Conservation (phyloP, 1,139 yeast species). For the Yamadazyma atlantica region DNA sequence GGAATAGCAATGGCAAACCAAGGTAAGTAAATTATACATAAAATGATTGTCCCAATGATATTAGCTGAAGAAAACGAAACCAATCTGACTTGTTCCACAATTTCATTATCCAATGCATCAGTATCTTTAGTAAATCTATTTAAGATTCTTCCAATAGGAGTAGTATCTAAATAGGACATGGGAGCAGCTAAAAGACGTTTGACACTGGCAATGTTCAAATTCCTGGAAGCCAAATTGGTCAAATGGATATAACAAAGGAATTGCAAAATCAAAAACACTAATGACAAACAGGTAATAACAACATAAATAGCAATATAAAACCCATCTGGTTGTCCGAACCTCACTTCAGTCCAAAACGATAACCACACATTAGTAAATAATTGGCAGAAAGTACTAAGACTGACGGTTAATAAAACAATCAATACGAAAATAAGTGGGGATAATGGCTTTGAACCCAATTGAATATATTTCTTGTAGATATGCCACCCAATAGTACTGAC, state of each 20-base stretch:
- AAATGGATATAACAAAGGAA: slow-evolving; percentile 50
- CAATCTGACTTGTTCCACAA: slow-evolving; percentile 58
- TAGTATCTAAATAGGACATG: slow-evolving; percentile 57
- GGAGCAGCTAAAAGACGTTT: slow-evolving; percentile 36
- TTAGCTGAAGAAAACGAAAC: slow-evolving; percentile 50
- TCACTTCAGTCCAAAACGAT: slow-evolving; percentile 73
- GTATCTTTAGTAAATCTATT: slow-evolving; percentile 78
- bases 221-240: slow-evolving; percentile 49
- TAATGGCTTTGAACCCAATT: slow-evolving; percentile 55
- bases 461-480: slow-evolving; percentile 48
- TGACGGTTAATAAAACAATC: slow-evolving; percentile 17
- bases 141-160: slow-evolving; percentile 61
- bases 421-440: slow-evolving; percentile 22
- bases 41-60: slow-evolving; percentile 60
- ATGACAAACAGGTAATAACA: slow-evolving; percentile 48
- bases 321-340: slow-evolving; percentile 49
- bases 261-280: slow-evolving; percentile 36
- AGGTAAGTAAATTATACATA: slow-evolving; percentile 71
- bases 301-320: slow-evolving; percentile 76
- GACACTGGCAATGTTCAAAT: slow-evolving; percentile 28
- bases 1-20: slow-evolving; percentile 44
- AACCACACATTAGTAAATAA: slow-evolving; percentile 80
- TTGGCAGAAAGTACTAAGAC: slow-evolving; percentile 53
- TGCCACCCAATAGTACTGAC: slow-evolving; percentile 32
- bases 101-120: slow-evolving; percentile 76